Conservation (phyloP, 202 grass and related monocot species). For the Hordeum pubiflorum region DNA sequence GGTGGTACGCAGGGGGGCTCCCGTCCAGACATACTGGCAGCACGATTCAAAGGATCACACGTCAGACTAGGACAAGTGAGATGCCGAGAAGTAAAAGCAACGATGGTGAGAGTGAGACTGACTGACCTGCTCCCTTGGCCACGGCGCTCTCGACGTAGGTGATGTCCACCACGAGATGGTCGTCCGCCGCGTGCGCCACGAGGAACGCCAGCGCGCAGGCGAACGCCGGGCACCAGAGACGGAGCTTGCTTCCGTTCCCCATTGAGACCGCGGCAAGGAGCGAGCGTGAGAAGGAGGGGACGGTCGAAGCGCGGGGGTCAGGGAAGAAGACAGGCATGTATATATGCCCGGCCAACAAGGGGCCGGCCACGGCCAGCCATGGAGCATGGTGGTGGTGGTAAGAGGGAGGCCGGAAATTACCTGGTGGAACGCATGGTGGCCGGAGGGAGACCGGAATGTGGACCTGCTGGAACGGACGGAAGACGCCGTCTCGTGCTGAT, state of each 20-base stretch:
- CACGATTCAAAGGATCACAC: neutral
- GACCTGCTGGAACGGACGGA: neutral
- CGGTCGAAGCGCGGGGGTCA: neutral
- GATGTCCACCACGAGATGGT: constrained; percentile 52
- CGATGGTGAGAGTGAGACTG: neutral
- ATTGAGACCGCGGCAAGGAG: neutral
- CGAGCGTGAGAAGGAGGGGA: neutral
- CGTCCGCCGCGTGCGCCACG: constrained; percentile 15
- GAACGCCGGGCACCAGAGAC: constrained; percentile 12
- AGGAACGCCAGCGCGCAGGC: constrained; percentile 27
- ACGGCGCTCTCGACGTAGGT: constrained; percentile 42
- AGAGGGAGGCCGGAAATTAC: neutral
- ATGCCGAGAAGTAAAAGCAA: neutral
- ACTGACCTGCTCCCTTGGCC: constrained; percentile 61
- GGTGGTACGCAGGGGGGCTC: constrained; percentile 57
- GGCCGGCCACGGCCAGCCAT: too few species aligned
- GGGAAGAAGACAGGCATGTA: neutral
- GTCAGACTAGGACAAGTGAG: neutral
- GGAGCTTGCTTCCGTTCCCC: neutral
- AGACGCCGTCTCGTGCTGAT: neutral
- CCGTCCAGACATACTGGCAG: constrained; percentile 63
- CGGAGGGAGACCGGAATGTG: neutral
- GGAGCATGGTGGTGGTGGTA: neutral
- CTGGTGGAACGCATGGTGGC: neutral
- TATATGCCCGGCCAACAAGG: neutral